Evolutionary conservation across 2,329 filamentous ascomycete genomes (phyloP), one percentile per base, ranked within the genome.

Genomic region (Penicillium sp.): DNA sequence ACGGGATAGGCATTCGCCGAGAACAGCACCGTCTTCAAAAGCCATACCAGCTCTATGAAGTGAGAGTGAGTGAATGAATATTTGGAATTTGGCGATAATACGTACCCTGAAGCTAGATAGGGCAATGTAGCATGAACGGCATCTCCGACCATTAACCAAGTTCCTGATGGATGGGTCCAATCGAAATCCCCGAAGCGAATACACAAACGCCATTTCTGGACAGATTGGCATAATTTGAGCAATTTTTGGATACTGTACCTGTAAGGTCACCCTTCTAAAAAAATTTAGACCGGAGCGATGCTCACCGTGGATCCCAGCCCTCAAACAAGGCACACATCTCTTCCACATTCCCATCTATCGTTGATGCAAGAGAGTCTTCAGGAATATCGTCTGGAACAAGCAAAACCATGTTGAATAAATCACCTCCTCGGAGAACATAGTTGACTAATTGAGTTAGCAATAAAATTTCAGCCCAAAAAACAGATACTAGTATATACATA

Each of bases 71-170:
- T 13, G 13, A 41, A 10, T 18, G n/a, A 17, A 6, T 4, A 4
- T 17, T 15, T 34, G 0, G 7, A 26, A 33, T 2, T 17, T 3
- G 26, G 7, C n/a, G 10, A 7, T 15, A 24, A 17, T 7, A 51
- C 49, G 13, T 60, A 69, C 67, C 68, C 78, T 6, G 71, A 76
- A 2, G 82, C 82, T 0, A 85, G 72, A 61, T 88, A 88, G 0
- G 85, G 85, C 0, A 88, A 72, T 0, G 83, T 87, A 1, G 85
- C 84, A 55, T 88, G 84, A 2, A 84, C 83, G 0, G 84, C 82
- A 59, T 88, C 85, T 0, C 85, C 85, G 0, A 87, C 72, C 61
- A 87, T 77, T 0, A 81, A 80, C 59, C 85, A 84, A 0, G 80
- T 71, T 0, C 78, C 83, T 0, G 76, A 80, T 0, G 77, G 68